Evolutionary conservation across 306 rosid genomes (phyloP), one percentile per base, ranked within the genome.

Genomic region (Bauhinia variegata): DNA sequence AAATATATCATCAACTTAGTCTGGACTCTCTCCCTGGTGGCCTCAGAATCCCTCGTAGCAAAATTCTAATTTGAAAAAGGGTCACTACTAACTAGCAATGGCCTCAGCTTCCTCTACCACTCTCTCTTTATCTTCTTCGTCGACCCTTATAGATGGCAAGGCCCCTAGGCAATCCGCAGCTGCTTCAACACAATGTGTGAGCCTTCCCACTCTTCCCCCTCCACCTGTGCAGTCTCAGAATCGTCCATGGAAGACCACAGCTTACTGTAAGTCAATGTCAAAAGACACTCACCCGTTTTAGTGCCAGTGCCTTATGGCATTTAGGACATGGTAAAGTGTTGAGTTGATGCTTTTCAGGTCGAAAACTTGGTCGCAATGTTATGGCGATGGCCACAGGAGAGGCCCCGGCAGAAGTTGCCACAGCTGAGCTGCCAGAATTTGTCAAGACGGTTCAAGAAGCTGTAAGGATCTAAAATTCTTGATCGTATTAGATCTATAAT

Each of bases 321-420:
- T 1, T 36, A 37, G 49, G 51, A 19, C 15, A 66, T 18, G 23
- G 41, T 52, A 23, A 63, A 32, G 5, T 66, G 39, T 13, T n/a
- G 50, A 2, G 28, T 17, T 73, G 58, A 30, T 46, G 59, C n/a
- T 49, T 9, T 59, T 53, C 57, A 93, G 98, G 93, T 72, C 79
- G 89, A 5, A 89, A 88, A 78, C 8, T 86, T 68, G 84, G 84
- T 44, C 88, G 98, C 16, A 82, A 83, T 84, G 98, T 93, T 69
- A 73, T 75, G 78, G 84, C 87, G 57, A 93, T 84, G 99, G 96
- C 96, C 30, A 88, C 99, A 11, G 96, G 98, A 48, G 98, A 93
- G 70, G 95, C 93, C 44, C 88, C 88, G 0, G 82, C 91, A 4
- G 97, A 89, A 54, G 88, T 84, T 51, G 82, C 84, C 55, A 23